Evolutionary conservation across 169 alveolate genomes (phyloP), one percentile per base, ranked within the genome.

Genomic region (Plasmodium vivax): DNA sequence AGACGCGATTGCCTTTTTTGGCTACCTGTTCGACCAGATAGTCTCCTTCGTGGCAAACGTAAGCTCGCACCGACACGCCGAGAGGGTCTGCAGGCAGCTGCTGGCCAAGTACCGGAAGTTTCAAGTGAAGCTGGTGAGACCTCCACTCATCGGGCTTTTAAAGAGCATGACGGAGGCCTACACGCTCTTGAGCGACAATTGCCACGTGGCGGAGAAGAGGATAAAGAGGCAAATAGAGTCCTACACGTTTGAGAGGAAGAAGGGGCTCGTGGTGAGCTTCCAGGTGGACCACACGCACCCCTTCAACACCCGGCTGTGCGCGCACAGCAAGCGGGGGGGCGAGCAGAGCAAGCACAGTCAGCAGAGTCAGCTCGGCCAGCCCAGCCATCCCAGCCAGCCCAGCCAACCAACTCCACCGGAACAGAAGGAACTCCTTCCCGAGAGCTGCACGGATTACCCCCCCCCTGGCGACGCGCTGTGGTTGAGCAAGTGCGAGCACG

Each of bases 1-100:
- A 51, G 62, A 51, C 0, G 62, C 7, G 23, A 12, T 85, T 14
- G 9, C 43, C 2, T 85, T 85, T 38, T 85, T 85, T 75, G 75
- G 75, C 32, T 85, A 85, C 83, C 23, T 85, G 9, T 85, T 85
- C 56, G 87, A 85, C 8, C 93, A 85, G 51, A 23, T 85, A 75
- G 14, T 85, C 27, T 36, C 51, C 38, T 85, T 85, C 30, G 93
- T 54, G 3, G 75, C 75, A 36, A 85, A 85, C 74, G 75, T 85
- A 75, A 74, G 43, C 43, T 85, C 93, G 0, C 80, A 85, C 68
- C 51, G 19, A 19, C 87, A 75, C 38, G 80, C 80, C 10, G 82
- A 74, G 34, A 85, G 68, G 32, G 41, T 85, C 38, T 85, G 93
- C 54, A 75, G 74, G 68, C 75, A 77, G 68, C 62, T 85, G 19